Evolutionary conservation across 208 protist species (phyloP).

Genomic region (Phytomonas serpens): DNA sequence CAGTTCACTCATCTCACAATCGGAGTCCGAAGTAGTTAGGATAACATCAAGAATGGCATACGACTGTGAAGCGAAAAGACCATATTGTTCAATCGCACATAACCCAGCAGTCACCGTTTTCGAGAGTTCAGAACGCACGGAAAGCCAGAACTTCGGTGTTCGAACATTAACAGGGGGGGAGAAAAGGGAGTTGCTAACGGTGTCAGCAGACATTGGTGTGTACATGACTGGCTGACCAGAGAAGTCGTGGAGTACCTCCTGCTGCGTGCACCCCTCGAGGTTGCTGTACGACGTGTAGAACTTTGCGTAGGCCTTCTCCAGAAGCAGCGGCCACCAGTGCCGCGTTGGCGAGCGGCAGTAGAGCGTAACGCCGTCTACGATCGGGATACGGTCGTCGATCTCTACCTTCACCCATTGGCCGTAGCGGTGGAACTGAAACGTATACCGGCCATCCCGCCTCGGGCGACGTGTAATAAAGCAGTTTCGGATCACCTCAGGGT

Average conservation of each 20-base stretch:
- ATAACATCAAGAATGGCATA: slow-evolving; percentile 60
- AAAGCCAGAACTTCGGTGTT: slow-evolving; percentile 49
- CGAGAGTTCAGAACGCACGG: slow-evolving; percentile 28
- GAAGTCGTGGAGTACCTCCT: slow-evolving; percentile 71
- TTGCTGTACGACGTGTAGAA: slow-evolving; percentile 72
- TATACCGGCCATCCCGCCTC: slow-evolving; percentile 71
- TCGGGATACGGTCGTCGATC: slow-evolving; percentile 65
- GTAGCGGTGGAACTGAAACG: slow-evolving; percentile 80
- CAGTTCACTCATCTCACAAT: slow-evolving; percentile 41
- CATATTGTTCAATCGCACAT: slow-evolving; percentile 30
- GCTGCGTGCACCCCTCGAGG: slow-evolving; percentile 66
- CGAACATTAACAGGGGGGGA: slow-evolving; percentile 50
- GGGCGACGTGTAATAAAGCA: slow-evolving; percentile 77
- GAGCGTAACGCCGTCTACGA: slow-evolving; percentile 41
- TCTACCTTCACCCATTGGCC: slow-evolving; percentile 56
- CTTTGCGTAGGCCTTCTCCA: slow-evolving; percentile 91
- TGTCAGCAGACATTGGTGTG: slow-evolving; percentile 53
- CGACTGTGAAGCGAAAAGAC: slow-evolving; percentile 41
- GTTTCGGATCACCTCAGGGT: slow-evolving; percentile 63
- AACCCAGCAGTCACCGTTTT: slow-evolving; percentile 38
- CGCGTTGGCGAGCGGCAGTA: slow-evolving; percentile 59
- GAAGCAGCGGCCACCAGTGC: slow-evolving; percentile 78
- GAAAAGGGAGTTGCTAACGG: slow-evolving; percentile 51
- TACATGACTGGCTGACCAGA: slow-evolving; percentile 71
- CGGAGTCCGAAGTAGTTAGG: slow-evolving; percentile 21